phyloP scores from a whole-genome alignment of 2,329 filamentous ascomycete genomes.

The Sclerotinia minor region DNA sequence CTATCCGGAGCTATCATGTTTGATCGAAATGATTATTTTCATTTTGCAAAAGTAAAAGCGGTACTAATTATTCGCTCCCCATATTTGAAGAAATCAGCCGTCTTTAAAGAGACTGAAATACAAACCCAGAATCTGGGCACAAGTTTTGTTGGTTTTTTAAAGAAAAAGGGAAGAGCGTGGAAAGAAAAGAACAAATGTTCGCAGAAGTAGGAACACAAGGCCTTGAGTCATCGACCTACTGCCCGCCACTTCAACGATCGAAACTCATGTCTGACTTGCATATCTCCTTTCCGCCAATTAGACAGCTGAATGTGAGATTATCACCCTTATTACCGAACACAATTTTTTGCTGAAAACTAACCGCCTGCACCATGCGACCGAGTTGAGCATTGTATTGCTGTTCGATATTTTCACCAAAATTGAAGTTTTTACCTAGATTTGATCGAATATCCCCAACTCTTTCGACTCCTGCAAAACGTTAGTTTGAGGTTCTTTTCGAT shows the following conservation, averaged over 20 bases:
- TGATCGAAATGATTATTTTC: not conserved
- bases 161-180: accelerated
- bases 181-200: not conserved
- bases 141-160: too few relatives aligned
- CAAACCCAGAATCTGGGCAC: not conserved
- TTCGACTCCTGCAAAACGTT: conserved; percentile 19
- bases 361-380: not conserved
- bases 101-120: not conserved
- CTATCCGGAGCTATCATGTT: not conserved
- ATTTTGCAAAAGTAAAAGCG: not conserved
- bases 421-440: not conserved
- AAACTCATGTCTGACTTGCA: conserved; percentile 25
- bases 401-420: not conserved
- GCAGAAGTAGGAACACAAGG: not conserved
- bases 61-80: not conserved
- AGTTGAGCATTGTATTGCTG: conserved; percentile 4
- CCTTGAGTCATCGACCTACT: not conserved
- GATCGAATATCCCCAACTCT: conserved; percentile 19
- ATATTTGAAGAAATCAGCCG: not conserved
- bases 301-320: conserved; percentile 25
- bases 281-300: conserved; percentile 21
- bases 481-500: not conserved
- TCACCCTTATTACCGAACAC: conserved; percentile 26
- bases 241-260: not conserved
- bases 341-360: not conserved